Evolutionary conservation across 495 filamentous ascomycete genomes (phyloP).

Genomic region (Xylaria scruposa): DNA sequence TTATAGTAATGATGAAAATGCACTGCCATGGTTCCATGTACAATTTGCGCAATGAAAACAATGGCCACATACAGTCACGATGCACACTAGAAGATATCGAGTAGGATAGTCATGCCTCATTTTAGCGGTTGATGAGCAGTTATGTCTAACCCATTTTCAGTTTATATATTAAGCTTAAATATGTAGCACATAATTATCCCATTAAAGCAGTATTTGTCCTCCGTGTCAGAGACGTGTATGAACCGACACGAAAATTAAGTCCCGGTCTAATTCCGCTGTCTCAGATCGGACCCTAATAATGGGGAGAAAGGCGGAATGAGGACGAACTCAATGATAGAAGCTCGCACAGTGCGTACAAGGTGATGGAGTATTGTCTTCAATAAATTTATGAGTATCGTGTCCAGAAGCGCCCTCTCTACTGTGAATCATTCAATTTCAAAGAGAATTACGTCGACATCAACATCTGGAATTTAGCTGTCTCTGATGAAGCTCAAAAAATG

Average conservation of each 20-base stretch:
- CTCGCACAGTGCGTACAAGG: neutral
- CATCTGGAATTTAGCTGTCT: neutral
- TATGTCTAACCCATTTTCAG: neutral
- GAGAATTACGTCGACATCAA: neutral
- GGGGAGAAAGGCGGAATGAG: neutral
- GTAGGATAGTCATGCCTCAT: too few relatives aligned
- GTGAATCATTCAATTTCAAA: neutral
- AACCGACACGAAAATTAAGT: constrained; percentile 13
- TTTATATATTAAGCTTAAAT: neutral
- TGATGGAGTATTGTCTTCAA: neutral
- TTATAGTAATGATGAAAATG: neutral
- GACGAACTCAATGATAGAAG: neutral
- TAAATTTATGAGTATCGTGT: neutral
- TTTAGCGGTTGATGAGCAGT: neutral
- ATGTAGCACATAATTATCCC: neutral
- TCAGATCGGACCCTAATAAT: neutral
- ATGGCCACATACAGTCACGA: neutral
- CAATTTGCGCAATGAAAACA: neutral
- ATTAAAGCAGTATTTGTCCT: neutral
- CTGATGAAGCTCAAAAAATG: neutral
- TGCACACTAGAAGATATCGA: too few relatives aligned
- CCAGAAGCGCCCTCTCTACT: neutral
- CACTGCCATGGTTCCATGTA: constrained; percentile 10
- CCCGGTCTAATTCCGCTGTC: constrained; percentile 9
- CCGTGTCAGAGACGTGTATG: constrained; percentile 1